These are phyloP conservation scores for Cladosporium sp. DNA, from an alignment of 2,329 filamentous ascomycete genomes.

Conservation along the genomic window DNA sequence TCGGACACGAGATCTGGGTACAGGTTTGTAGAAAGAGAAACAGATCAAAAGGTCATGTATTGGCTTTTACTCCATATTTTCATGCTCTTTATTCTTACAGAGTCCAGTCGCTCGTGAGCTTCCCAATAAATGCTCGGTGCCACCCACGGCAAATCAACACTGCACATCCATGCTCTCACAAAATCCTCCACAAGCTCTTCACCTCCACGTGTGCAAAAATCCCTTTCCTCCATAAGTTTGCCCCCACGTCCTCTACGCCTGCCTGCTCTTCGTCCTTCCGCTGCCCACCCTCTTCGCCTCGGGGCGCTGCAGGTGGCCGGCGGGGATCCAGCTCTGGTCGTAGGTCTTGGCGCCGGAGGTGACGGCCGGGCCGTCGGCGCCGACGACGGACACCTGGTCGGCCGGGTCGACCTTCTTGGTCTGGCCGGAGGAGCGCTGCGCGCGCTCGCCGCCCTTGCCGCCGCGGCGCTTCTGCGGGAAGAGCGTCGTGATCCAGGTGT, in stretches of 20 bases:
- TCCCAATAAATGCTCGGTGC: background rate
- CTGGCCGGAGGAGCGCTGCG: slow-evolving; percentile 55
- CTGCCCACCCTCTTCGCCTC: slow-evolving; percentile 58
- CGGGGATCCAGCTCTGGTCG: slow-evolving; percentile 91
- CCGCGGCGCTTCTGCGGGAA: slow-evolving; percentile 73
- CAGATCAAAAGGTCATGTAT: too few relatives aligned
- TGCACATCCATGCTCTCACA: background rate
- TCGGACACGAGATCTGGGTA: too few relatives aligned
- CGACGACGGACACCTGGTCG: slow-evolving; percentile 56
- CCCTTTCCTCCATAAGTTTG: background rate
- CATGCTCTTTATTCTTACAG: background rate
- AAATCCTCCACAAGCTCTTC: background rate
- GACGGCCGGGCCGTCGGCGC: slow-evolving; percentile 63
- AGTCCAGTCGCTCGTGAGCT: background rate
- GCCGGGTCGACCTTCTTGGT: slow-evolving; percentile 60
- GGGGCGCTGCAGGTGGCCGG: slow-evolving; percentile 81
- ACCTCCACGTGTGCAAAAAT: background rate
- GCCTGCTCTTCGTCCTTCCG: slow-evolving; percentile 36
- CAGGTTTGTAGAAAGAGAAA: too few relatives aligned
- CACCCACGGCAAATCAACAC: background rate
- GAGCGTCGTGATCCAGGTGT: slow-evolving; percentile 91
- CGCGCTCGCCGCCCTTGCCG: slow-evolving; percentile 59
- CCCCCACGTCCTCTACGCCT: slow-evolving; percentile 1
- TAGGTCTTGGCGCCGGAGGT: slow-evolving; percentile 67
- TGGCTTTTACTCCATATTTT: background rate